Percentiles rank a stretch among this genome's conserved stretches.
Evolutionary conservation across 352 stramenopile species (phyloP).

Genomic region (Globisporangium radiosum): DNA sequence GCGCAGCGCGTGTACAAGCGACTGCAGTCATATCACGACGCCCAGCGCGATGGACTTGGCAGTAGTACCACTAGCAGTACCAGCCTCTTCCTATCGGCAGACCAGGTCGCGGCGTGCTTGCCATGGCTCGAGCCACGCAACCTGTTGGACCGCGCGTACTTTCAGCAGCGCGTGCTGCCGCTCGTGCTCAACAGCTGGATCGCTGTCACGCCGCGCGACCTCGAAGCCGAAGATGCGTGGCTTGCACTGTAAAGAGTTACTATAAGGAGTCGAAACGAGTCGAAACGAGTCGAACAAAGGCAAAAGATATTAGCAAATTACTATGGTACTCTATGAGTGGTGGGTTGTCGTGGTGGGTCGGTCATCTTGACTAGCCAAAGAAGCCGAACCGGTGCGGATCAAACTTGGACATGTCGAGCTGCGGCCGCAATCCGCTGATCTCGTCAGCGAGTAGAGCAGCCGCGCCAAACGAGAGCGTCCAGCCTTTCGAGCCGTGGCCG

Average conservation of each 20-base stretch:
- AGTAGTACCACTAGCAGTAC: too few species aligned
- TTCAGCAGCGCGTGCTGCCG: constrained; percentile 26
- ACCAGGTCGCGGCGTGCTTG: constrained; percentile 33
- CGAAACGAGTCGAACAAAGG: background rate
- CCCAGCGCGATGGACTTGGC: constrained; percentile 1
- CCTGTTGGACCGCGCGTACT: constrained; percentile 14
- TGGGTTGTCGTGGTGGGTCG: background rate
- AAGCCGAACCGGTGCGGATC: constrained; percentile 71
- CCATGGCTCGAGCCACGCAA: constrained; percentile 16
- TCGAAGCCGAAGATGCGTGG: constrained; percentile 27
- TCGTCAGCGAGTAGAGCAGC: constrained; percentile 71
- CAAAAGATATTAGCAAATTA: background rate
- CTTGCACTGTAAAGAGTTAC: constrained; percentile 10
- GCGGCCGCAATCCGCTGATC: constrained; percentile 67
- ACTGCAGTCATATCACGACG: constrained; percentile 26
- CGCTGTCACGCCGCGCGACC: constrained; percentile 12
- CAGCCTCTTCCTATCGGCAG: constrained; percentile 23
- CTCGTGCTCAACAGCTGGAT: constrained; percentile 32
- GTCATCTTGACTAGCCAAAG: constrained; percentile 30
- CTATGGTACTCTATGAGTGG: background rate
- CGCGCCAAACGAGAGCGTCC: constrained; percentile 78
- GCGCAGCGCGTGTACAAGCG: constrained; percentile 30
- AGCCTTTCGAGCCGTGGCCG: constrained; percentile 80
- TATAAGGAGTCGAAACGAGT: background rate
- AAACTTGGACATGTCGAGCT: constrained; percentile 82